Conservation (phyloP, 257 asterid genomes). For the Solanum sitiens region DNA sequence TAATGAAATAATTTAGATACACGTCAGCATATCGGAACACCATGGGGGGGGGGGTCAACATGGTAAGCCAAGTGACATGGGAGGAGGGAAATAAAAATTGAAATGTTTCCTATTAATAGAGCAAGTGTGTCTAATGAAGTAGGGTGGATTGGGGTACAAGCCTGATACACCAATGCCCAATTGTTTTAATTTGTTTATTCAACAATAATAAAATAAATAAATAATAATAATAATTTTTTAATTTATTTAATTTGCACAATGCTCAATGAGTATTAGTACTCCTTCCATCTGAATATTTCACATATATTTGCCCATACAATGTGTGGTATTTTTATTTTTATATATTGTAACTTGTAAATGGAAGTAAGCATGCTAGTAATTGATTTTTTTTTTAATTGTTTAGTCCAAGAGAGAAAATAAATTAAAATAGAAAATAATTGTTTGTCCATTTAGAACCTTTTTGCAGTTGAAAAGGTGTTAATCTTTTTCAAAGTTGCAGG, state of each 20-base stretch:
- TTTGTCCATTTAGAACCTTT: constrained; percentile 21
- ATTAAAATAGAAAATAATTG: not conserved
- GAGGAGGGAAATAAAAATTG: constrained; percentile 19
- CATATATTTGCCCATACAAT: constrained; percentile 13
- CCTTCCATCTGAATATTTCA: constrained; percentile 3
- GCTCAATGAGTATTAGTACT: constrained; percentile 20
- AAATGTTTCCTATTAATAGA: constrained; percentile 45
- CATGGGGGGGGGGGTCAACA: constrained; percentile 20
- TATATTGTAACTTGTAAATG: not conserved
- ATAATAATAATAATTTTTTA: not conserved
- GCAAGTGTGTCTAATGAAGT: constrained; percentile 32
- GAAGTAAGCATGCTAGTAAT: constrained; percentile 22
- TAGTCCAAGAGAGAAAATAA: not conserved
- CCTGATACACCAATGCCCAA: constrained; percentile 21
- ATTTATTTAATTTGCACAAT: constrained; percentile 29
- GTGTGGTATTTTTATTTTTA: not conserved
- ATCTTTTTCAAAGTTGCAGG: constrained; percentile 36
- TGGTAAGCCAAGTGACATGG: constrained; percentile 38
- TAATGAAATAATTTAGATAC: not conserved
- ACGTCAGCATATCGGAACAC: accelerated
- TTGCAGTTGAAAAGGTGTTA: constrained; percentile 30
- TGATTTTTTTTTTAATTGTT: not conserved
- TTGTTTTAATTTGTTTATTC: constrained; percentile 7
- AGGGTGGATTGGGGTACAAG: constrained; percentile 31
- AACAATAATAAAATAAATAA: not conserved